These are phyloP conservation scores for Myxozyma mucilagina DNA, from an alignment of 805 yeast genomes.

Conservation along the genomic window DNA sequence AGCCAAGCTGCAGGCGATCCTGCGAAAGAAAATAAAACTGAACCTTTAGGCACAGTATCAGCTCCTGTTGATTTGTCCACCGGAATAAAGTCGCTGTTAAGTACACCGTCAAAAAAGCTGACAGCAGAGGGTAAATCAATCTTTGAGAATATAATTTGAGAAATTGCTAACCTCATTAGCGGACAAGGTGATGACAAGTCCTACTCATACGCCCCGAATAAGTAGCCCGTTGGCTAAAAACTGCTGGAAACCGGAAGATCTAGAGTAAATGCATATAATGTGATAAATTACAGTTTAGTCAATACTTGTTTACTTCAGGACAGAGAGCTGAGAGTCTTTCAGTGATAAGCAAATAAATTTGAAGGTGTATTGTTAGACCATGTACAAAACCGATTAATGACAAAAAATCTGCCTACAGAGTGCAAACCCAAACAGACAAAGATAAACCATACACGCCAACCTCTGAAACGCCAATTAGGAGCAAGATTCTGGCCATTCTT, in stretches of 20 bases:
- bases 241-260: constrained; percentile 15
- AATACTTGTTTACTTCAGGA: background rate
- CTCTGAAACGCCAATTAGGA: background rate
- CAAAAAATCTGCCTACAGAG: background rate
- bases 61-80: background rate
- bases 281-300: background rate
- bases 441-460: background rate
- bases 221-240: constrained; percentile 29
- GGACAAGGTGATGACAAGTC: background rate
- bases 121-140: background rate
- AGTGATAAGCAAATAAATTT: background rate
- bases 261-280: background rate
- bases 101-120: background rate
- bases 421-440: background rate
- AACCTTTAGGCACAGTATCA: background rate
- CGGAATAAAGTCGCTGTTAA: background rate
- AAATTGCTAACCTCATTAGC: no score
- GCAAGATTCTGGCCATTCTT: no score
- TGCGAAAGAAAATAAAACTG: background rate
- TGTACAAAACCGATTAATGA: no score
- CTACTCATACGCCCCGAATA: constrained; percentile 19
- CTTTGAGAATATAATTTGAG: no score
- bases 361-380: background rate
- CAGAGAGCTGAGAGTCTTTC: background rate
- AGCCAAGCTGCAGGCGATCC: background rate